Base-by-base conservation (phyloP, 2,329 filamentous ascomycete genomes). In the Claviceps purpurea region DNA sequence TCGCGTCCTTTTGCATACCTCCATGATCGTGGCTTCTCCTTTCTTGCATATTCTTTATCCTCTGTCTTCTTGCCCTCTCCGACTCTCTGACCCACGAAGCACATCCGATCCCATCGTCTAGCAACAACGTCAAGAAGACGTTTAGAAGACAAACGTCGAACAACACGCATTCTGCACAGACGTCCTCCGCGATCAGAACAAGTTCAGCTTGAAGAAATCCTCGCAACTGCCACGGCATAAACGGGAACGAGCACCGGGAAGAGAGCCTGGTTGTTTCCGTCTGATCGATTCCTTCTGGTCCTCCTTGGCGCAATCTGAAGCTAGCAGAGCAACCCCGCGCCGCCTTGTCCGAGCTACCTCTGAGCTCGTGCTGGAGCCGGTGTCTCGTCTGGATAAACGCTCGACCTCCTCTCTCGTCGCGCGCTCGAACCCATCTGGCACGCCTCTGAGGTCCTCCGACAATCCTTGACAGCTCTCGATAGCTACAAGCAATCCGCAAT, bases 301-400 rank as follows among this genome's bases (percentile, higher is more conserved):
- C 26, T 30, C 26, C 26, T 30, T 30, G 26, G 26, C 26, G 26
- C 26, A n/a, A 41, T 41, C n/a, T 18, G n/a, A 20, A 20, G 11
- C 18, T 42, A 42, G 49, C 47, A 42, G 39, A 54, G 52, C 52
- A 52, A 55, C 54, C 54, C 47, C 54, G 54, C 54, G 46, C 54
- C 46, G 22, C 39, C 8, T n/a, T 24, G 18, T 16, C 41, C 34
- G 42, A 47, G 26, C 51, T 30, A 38, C 26, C 40, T 49, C 38
- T 18, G 26, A 43, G 40, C 26, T n/a, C 22, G 22, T 37, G 34
- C 34, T 46, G 30, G 18, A 46, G 22, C 24, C 44, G 24, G 40
- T 20, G 18, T 11, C 8, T 42, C 22, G 5, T 24, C 20, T 43
- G 11, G 5, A 6, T 13, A 20, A 13, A 22, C 18, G 18, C 18